Percentiles rank a stretch among this genome's conserved stretches.
Conservation (phyloP, 2,329 filamentous ascomycete genomes). For the Nemania bipapillata region DNA sequence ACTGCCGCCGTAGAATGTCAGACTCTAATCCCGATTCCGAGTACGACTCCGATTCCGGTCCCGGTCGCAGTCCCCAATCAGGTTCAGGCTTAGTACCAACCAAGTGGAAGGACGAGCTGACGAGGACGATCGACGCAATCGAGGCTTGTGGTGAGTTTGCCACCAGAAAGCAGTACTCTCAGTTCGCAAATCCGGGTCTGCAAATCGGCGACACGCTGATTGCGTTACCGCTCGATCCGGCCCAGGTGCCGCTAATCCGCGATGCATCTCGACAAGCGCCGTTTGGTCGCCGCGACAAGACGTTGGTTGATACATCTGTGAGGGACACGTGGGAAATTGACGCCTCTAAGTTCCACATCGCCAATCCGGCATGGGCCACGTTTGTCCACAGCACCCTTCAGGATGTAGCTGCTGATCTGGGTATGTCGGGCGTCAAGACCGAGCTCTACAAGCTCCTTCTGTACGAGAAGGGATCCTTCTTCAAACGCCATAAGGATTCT, state of each 20-base stretch:
- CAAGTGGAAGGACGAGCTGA: neutral
- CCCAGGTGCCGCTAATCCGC: constrained; percentile 46
- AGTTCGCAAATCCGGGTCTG: constrained; percentile 46
- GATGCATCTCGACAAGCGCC: constrained; percentile 47
- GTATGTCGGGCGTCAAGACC: constrained; percentile 45
- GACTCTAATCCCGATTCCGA: neutral
- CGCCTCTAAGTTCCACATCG: constrained; percentile 50
- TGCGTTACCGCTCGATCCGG: constrained; percentile 44
- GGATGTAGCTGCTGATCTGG: constrained; percentile 47
- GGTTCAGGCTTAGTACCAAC: too few species aligned
- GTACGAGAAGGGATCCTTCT: constrained; percentile 60
- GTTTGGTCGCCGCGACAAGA: constrained; percentile 54
- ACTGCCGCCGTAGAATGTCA: too few species aligned
- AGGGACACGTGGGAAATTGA: constrained; percentile 56
- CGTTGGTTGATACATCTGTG: constrained; percentile 53
- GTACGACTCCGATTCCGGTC: neutral
- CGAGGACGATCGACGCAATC: constrained; percentile 33
- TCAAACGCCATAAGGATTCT: constrained; percentile 58
- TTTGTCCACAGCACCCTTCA: constrained; percentile 45
- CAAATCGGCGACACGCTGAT: constrained; percentile 42
- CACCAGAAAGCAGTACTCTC: constrained; percentile 25
- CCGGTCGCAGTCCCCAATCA: too few species aligned
- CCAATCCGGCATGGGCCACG: constrained; percentile 53
- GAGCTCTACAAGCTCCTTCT: constrained; percentile 58
- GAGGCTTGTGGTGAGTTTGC: constrained; percentile 37